phyloP scores from a whole-genome alignment of 176 grass and related monocot species.

The Triticum urartu region DNA sequence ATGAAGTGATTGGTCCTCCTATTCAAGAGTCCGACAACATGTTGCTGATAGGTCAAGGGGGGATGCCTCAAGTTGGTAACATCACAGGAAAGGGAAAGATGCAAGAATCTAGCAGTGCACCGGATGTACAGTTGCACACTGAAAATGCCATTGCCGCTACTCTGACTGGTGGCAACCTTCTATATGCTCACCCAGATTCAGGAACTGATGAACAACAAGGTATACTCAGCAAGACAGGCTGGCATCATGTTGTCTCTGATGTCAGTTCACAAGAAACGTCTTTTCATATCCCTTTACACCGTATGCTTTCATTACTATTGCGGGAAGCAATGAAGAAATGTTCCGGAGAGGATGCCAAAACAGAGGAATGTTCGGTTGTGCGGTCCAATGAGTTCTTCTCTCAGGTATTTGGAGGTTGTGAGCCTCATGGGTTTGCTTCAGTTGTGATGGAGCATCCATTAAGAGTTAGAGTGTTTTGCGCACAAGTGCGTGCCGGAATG shows the following conservation, averaged over 20 bases:
- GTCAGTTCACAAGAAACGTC: conserved; percentile 85
- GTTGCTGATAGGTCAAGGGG: conserved; percentile 34
- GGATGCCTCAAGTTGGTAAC: conserved; percentile 18
- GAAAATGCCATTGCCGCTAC: conserved; percentile 42
- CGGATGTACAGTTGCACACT: conserved; percentile 22
- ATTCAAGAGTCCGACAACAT: neutral
- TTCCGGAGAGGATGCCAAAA: conserved; percentile 52
- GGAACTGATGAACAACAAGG: conserved; percentile 51
- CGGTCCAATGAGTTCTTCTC: conserved; percentile 57
- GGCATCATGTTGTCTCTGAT: conserved; percentile 76
- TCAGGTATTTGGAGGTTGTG: conserved; percentile 47
- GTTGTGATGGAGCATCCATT: conserved; percentile 98
- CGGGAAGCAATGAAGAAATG: conserved; percentile 53
- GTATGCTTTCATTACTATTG: conserved; percentile 77
- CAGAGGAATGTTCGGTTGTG: conserved; percentile 35
- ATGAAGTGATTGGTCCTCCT: conserved; percentile 27
- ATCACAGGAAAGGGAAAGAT: conserved; percentile 35
- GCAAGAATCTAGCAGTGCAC: conserved; percentile 18
- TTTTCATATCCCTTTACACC: conserved; percentile 86
- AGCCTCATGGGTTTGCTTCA: conserved; percentile 63
- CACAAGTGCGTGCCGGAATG: conserved; percentile 93
- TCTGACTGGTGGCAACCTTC: conserved; percentile 47
- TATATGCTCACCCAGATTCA: conserved; percentile 51
- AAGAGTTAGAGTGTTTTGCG: conserved; percentile 83
- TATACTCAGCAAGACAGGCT: conserved; percentile 46